phyloP scores from a whole-genome alignment of 129 eudicot species.

The Centrapalus pauciflorus region DNA sequence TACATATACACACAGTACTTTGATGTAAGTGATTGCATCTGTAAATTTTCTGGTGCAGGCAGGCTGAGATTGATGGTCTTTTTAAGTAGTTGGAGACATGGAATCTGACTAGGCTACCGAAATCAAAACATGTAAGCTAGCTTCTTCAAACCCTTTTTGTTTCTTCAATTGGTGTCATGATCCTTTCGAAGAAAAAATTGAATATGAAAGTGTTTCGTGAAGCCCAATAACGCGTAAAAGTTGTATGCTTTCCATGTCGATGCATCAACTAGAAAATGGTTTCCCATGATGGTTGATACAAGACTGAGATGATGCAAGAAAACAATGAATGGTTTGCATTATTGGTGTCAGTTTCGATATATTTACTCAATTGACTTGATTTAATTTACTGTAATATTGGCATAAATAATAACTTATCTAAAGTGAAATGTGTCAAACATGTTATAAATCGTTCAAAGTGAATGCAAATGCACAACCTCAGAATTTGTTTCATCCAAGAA shows the following conservation, averaged over 20 bases:
- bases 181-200: not conserved
- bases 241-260: not conserved
- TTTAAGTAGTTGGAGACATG: not conserved
- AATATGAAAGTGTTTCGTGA: not conserved
- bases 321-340: not conserved
- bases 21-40: not conserved
- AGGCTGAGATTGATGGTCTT: not conserved
- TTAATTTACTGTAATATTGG: too few relatives aligned
- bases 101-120: conserved; percentile 9
- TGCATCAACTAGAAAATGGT: conserved; percentile 17
- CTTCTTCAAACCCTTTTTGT: not conserved
- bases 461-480: too few relatives aligned
- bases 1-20: too few relatives aligned
- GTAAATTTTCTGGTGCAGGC: conserved; percentile 8
- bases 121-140: conserved; percentile 18
- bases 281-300: conserved; percentile 2
- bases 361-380: too few relatives aligned
- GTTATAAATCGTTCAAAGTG: too few relatives aligned
- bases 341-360: too few relatives aligned
- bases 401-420: too few relatives aligned
- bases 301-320: conserved; percentile 1
- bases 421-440: too few relatives aligned
- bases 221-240: conserved; percentile 4
- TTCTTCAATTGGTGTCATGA: conserved; percentile 3
- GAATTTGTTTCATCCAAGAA: too few relatives aligned